Base-by-base conservation (phyloP, 345 rosid species). In the Acer saccharum region DNA sequence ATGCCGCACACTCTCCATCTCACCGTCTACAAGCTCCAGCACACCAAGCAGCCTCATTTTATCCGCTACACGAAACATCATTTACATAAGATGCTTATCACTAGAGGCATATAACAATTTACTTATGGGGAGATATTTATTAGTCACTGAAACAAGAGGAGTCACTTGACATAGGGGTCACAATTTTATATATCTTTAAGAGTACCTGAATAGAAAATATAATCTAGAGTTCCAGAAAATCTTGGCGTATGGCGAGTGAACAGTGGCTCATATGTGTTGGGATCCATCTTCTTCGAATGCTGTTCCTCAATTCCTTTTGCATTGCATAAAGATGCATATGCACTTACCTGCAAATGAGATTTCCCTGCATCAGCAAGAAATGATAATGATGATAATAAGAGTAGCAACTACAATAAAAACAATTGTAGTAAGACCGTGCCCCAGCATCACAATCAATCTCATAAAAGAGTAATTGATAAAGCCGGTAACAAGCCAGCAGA, bases 161-260 rank as follows among this genome's bases (percentile, higher is more conserved):
- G 25, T 62, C 35, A 23, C 20, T 54, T 54, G 6, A 16, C 58
- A 54, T 54, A 5, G 58, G 17, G 17, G 55, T 50, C 16, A 50
- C 55, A 50, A 50, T 50, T 50, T 50, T 50, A 54, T 16, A 54
- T 54, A 54, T 54, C 18, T 54, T 54, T 54, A 54, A 54, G 4
- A 21, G 52, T 76, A 76, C 81, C 76, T 64, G 72, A 48, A 65
- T 78, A 72, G 25, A 78, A 63, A 64, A 72, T 65, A 55, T 78
- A 78, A 54, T 78, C 81, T 64, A 72, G 25, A 54, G 76, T 72
- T 20, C 65, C 69, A 6, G 14, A 17, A 21, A 41, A 71, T 6
- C 7, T 14, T 2, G 46, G 46, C 10, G 76, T 50, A 48, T 16
- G 44, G 62, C 12, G 11, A 21, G 80, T 77, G 58, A 71, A 78